These are phyloP conservation scores for Gnetum montanum DNA, from an alignment of 75 land plant species.

Conservation along the genomic window DNA sequence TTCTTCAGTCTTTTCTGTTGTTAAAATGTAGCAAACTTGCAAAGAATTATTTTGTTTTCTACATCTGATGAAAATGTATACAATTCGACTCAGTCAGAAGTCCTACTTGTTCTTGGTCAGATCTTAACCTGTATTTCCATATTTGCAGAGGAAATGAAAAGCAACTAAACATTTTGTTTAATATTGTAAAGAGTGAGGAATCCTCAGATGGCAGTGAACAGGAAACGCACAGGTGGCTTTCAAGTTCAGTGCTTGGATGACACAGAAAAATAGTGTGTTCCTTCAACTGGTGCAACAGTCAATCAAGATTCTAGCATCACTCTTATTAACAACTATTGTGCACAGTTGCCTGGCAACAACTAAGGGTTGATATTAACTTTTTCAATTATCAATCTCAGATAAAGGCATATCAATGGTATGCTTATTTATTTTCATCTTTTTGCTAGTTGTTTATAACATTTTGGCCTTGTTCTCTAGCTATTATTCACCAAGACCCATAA, in stretches of 20 bases:
- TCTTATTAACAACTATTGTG: constrained; percentile 56
- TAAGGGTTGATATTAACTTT: constrained; percentile 17
- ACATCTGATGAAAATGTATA: background rate
- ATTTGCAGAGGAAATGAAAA: constrained; percentile 52
- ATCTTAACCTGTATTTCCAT: background rate
- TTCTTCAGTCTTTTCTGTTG: background rate
- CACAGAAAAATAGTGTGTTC: constrained; percentile 27
- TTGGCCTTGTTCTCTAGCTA: too few species aligned
- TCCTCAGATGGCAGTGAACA: constrained; percentile 38
- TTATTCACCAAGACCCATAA: constrained; percentile 63
- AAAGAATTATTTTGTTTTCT: background rate
- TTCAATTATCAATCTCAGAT: background rate
- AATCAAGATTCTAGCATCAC: constrained; percentile 48
- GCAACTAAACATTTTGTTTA: constrained; percentile 42
- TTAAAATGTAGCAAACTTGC: background rate
- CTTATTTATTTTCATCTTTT: background rate
- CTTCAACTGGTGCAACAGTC: constrained; percentile 58
- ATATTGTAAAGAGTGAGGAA: constrained; percentile 56
- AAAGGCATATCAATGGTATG: background rate
- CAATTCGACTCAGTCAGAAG: background rate
- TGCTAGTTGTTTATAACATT: background rate
- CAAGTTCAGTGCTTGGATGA: constrained; percentile 8
- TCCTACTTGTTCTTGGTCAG: background rate
- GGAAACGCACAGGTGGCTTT: constrained; percentile 23
- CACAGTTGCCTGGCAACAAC: constrained; percentile 72